Conservation (phyloP, 768 basidiomycete genomes). For the Baorangia bicolor region DNA sequence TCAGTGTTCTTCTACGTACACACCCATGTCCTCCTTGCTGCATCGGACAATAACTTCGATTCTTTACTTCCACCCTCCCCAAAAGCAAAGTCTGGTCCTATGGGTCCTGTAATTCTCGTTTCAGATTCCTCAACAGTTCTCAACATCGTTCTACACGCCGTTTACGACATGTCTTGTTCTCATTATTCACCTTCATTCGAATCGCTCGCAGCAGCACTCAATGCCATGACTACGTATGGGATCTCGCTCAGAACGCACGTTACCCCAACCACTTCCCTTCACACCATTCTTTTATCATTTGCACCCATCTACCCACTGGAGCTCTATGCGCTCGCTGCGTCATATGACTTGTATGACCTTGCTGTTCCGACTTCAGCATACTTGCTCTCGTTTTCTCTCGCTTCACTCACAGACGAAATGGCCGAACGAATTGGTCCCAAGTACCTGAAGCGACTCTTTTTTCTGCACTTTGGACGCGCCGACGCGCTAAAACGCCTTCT, state of each 20-base stretch:
- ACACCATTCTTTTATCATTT: conserved; percentile 58
- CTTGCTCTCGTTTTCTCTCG: conserved; percentile 68
- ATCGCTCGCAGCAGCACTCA: conserved; percentile 54
- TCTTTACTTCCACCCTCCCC: conserved; percentile 49
- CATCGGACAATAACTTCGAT: conserved; percentile 66
- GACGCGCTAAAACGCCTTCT: conserved; percentile 82
- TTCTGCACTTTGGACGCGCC: conserved; percentile 77
- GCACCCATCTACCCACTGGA: conserved; percentile 70
- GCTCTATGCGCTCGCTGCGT: conserved; percentile 69
- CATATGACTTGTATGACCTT: conserved; percentile 65
- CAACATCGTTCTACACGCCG: conserved; percentile 69
- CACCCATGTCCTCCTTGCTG: conserved; percentile 50
- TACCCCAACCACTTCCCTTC: conserved; percentile 54
- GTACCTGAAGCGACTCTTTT: conserved; percentile 80
- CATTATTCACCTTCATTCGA: conserved; percentile 72
- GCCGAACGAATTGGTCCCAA: conserved; percentile 68
- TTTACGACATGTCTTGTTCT: conserved; percentile 71
- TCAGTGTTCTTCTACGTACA: conserved; percentile 86
- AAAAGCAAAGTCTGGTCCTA: conserved; percentile 39
- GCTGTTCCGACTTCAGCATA: conserved; percentile 75
- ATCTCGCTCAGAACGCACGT: conserved; percentile 49
- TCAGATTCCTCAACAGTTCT: conserved; percentile 60
- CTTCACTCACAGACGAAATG: conserved; percentile 67
- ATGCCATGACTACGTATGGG: conserved; percentile 59
- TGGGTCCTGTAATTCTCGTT: conserved; percentile 56